Evolutionary conservation across 1,284 basidiomycete species (phyloP).

Genomic region (Sporisorium reilianum): DNA sequence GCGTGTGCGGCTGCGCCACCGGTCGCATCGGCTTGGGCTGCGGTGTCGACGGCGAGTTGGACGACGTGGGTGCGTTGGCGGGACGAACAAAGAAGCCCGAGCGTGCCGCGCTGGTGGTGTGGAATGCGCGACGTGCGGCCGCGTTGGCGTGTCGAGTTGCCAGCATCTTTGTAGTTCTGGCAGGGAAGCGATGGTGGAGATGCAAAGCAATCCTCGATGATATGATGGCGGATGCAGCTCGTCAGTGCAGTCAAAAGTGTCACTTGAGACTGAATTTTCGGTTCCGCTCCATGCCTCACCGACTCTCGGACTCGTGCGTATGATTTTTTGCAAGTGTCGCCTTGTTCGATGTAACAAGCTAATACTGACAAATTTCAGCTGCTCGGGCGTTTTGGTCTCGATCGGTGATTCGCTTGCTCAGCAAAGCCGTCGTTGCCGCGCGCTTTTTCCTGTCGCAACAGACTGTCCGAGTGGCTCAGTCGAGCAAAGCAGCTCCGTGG

Average conservation of each 20-base stretch:
- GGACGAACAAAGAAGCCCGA: conserved; percentile 53
- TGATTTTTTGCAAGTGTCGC: too few species aligned
- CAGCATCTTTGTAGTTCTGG: conserved; percentile 6
- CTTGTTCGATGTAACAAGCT: too few species aligned
- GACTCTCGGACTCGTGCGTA: too few species aligned
- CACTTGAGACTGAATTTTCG: not conserved
- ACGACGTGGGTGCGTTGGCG: conserved; percentile 48
- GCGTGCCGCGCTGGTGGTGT: conserved; percentile 16
- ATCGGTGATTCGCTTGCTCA: conserved; percentile 7
- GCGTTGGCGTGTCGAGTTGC: conserved; percentile 15
- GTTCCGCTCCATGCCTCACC: too few species aligned
- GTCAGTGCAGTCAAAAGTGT: too few species aligned
- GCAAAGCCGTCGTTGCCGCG: conserved; percentile 6
- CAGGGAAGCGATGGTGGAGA: not conserved
- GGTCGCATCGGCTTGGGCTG: conserved; percentile 43
- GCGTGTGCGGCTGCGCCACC: conserved; percentile 60
- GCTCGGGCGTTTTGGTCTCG: too few species aligned
- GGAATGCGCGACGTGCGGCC: conserved; percentile 24
- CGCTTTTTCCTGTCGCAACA: too few species aligned
- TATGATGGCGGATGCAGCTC: too few species aligned
- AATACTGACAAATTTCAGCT: too few species aligned
- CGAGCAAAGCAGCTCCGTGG: not conserved
- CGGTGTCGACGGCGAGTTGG: conserved; percentile 48
- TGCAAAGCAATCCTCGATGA: not conserved
- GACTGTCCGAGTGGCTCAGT: too few species aligned